These are phyloP conservation scores for Beauveria asiatica DNA, from an alignment of 2,329 filamentous ascomycete genomes.

Conservation along the genomic window DNA sequence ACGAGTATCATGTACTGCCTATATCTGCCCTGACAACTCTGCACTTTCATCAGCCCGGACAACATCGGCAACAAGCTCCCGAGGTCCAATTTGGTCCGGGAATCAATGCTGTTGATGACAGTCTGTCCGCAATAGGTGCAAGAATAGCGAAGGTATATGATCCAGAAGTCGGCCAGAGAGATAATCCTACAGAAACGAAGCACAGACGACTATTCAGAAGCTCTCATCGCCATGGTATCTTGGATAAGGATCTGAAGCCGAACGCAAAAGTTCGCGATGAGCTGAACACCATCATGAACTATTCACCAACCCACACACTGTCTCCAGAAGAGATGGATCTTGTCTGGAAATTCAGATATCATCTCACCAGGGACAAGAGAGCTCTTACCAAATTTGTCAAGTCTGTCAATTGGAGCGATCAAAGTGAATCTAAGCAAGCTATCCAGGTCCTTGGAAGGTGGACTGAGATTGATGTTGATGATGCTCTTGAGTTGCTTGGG, in stretches of 20 bases:
- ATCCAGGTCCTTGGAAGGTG: conserved; percentile 85
- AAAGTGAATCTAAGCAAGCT: conserved; percentile 76
- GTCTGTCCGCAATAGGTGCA: conserved; percentile 38
- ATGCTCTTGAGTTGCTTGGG: conserved; percentile 86
- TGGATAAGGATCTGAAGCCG: conserved; percentile 91
- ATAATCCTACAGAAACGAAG: conserved; percentile 93
- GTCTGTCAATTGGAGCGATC: conserved; percentile 89
- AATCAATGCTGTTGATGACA: conserved; percentile 61
- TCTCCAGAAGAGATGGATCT: conserved; percentile 89
- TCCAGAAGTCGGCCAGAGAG: conserved; percentile 77
- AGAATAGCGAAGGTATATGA: conserved; percentile 83
- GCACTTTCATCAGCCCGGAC: conserved; percentile 46
- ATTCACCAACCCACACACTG: conserved; percentile 83
- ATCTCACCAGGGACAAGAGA: conserved; percentile 83
- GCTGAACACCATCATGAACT: conserved; percentile 81
- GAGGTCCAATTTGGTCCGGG: conserved; percentile 87
- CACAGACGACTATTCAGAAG: conserved; percentile 87
- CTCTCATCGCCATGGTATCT: conserved; percentile 79
- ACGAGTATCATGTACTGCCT: conserved; percentile 81
- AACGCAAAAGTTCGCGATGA: conserved; percentile 95
- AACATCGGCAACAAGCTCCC: conserved; percentile 69
- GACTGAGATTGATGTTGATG: conserved; percentile 95
- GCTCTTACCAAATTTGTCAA: conserved; percentile 96
- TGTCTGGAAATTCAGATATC: conserved; percentile 95
- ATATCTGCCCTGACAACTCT: conserved; percentile 64